phyloP scores from a whole-genome alignment of 768 basidiomycete species.

The Tulasnella sp. region DNA sequence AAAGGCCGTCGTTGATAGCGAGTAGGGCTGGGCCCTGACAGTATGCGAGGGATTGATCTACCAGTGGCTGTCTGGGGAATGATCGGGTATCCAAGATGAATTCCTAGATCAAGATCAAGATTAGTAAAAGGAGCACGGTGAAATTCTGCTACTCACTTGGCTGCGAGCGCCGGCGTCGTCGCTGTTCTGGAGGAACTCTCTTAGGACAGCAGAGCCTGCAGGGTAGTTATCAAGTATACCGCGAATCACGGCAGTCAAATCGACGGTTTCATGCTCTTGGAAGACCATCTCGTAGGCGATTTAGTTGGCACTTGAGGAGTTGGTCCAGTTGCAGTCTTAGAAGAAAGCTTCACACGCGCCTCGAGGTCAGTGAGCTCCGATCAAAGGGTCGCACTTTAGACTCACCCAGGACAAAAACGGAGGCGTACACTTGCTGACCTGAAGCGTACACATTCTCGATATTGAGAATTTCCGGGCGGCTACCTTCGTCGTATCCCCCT shows the following conservation, averaged over 20 bases:
- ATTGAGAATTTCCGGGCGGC: too few species aligned
- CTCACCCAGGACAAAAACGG: too few species aligned
- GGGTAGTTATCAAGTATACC: conserved; percentile 6
- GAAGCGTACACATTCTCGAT: too few species aligned
- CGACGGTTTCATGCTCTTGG: not conserved
- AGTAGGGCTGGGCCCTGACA: conserved; percentile 1
- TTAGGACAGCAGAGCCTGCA: not conserved
- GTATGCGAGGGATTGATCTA: not conserved
- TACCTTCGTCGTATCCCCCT: too few species aligned
- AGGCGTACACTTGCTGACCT: too few species aligned
- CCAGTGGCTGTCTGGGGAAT: not conserved
- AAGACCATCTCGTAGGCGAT: not conserved
- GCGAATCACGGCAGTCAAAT: not conserved
- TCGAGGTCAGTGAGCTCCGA: too few species aligned
- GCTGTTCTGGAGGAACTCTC: conserved; percentile 1
- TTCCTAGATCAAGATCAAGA: not conserved
- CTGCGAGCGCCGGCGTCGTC: not conserved
- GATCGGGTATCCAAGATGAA: not conserved
- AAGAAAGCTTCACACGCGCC: too few species aligned
- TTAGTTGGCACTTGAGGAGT: too few species aligned
- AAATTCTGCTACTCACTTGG: not conserved
- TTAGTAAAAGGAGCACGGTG: not conserved
- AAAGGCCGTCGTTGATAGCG: not conserved
- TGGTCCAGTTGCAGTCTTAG: too few species aligned
- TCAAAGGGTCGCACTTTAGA: too few species aligned